Conservation (phyloP, 306 rosid genomes). For the Lathyrus tuberosus region DNA sequence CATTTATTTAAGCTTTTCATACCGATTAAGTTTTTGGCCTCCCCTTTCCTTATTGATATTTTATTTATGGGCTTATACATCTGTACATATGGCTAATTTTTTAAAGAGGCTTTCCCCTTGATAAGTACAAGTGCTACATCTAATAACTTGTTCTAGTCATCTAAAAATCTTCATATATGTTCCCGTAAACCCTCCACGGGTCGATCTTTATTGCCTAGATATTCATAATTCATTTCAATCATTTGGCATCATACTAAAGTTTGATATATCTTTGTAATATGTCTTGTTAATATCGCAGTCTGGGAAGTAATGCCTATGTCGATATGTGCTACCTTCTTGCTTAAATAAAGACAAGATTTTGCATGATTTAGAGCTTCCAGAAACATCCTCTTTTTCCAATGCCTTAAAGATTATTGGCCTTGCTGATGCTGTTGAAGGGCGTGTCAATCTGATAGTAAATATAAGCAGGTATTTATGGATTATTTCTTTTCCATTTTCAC, state of each 20-base stretch:
- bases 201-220: slow-evolving; percentile 37
- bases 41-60: slow-evolving; percentile 16
- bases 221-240: no score
- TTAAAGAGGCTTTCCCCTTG: slow-evolving; percentile 1
- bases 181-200: slow-evolving; percentile 18
- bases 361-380: slow-evolving; percentile 61
- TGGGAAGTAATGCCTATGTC: no score
- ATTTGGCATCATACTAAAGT: no score
- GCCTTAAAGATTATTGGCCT: slow-evolving; percentile 76
- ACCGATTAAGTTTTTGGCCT: neutral
- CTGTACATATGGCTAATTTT: slow-evolving; percentile 25
- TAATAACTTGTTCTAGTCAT: slow-evolving; percentile 23
- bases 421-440: slow-evolving; percentile 90
- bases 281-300: no score
- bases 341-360: no score
- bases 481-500: slow-evolving; percentile 24
- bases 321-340: slow-evolving; percentile 69
- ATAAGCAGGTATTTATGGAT: slow-evolving; percentile 61
- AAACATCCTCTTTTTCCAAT: slow-evolving; percentile 60
- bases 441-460: slow-evolving; percentile 72
- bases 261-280: no score
- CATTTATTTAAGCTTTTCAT: neutral
- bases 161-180: slow-evolving; percentile 28
- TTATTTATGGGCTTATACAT: slow-evolving; percentile 3
- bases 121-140: slow-evolving; percentile 23